A percentile compares a stretch with the other conserved stretches of the same genome.
These are phyloP conservation scores for Phytophthora boehmeriae DNA, from an alignment of 352 stramenopile genomes.

Conservation along the genomic window DNA sequence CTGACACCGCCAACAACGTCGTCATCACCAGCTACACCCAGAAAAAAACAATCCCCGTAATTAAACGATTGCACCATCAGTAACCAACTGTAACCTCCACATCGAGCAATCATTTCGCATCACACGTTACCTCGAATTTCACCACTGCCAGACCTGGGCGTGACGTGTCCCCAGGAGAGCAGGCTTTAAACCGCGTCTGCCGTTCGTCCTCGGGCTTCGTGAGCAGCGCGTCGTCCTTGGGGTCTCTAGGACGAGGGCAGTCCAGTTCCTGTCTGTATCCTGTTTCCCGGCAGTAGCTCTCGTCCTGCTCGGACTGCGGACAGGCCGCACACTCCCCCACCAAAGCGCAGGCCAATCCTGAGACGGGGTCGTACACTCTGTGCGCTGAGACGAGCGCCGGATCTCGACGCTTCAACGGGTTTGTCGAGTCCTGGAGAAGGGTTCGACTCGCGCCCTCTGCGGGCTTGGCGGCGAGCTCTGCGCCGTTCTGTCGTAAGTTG, in stretches of 20 bases:
- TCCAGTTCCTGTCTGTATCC: constrained; percentile 73
- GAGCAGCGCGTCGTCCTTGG: constrained; percentile 25
- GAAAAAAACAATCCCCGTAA: background rate
- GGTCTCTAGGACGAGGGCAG: constrained; percentile 41
- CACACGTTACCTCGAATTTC: constrained; percentile 70
- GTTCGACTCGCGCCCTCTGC: background rate
- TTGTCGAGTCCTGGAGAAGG: constrained; percentile 26
- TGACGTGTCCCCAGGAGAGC: constrained; percentile 43
- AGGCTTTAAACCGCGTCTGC: constrained; percentile 64
- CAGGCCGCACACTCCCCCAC: constrained; percentile 64
- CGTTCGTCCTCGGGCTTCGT: constrained; percentile 27
- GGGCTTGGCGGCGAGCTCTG: constrained; percentile 9
- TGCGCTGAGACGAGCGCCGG: constrained; percentile 34
- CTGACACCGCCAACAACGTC: constrained; percentile 44
- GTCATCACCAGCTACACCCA: constrained; percentile 57
- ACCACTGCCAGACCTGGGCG: constrained; percentile 53
- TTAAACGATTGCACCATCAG: background rate
- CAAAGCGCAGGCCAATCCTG: constrained; percentile 61
- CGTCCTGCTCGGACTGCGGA: constrained; percentile 62
- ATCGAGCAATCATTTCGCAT: background rate
- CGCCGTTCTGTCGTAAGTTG: constrained; percentile 19
- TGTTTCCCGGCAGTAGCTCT: constrained; percentile 69
- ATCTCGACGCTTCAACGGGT: constrained; percentile 37
- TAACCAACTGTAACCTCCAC: constrained; percentile 2
- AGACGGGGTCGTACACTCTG: constrained; percentile 67